Conservation (phyloP, 2,329 filamentous ascomycete genomes). For the Diplocarpon rosae region DNA sequence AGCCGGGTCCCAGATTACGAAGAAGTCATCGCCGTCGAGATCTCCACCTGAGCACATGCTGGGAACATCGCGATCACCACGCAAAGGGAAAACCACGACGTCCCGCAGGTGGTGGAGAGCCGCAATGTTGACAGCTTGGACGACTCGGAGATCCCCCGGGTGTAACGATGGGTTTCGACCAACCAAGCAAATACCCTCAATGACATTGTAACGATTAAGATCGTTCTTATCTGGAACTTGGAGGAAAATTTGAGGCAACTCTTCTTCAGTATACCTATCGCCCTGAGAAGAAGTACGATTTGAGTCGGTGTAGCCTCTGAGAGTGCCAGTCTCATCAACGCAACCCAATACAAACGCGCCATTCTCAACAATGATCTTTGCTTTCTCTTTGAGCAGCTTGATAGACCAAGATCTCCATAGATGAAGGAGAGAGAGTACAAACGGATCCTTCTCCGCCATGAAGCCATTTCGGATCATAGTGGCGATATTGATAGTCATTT, state of each 20-base stretch:
- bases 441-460: slow-evolving; percentile 63
- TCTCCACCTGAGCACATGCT: slow-evolving; percentile 96
- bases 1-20: slow-evolving; percentile 79
- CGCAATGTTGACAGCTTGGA: slow-evolving; percentile 67
- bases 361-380: slow-evolving; percentile 68
- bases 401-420: slow-evolving; percentile 86
- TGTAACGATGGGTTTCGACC: slow-evolving; percentile 91
- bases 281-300: slow-evolving; percentile 29
- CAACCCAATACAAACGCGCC: slow-evolving; percentile 84
- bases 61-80: slow-evolving; percentile 71
- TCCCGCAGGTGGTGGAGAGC: slow-evolving; percentile 68
- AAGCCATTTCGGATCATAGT: slow-evolving; percentile 73
- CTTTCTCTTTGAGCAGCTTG: slow-evolving; percentile 86
- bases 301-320: slow-evolving; percentile 54
- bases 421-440: slow-evolving; percentile 65
- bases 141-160: slow-evolving; percentile 81
- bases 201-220: slow-evolving; percentile 44
- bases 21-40: slow-evolving; percentile 90
- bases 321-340: slow-evolving; percentile 68
- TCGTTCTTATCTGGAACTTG: slow-evolving; percentile 56
- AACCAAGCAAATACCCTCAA: slow-evolving; percentile 70
- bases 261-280: slow-evolving; percentile 31
- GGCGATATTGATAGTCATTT: slow-evolving; percentile 63
- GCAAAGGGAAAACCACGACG: slow-evolving; percentile 78
- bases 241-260: slow-evolving; percentile 78